These are phyloP conservation scores for Trametes coccinea DNA, from an alignment of 768 basidiomycete species.

Conservation along the genomic window DNA sequence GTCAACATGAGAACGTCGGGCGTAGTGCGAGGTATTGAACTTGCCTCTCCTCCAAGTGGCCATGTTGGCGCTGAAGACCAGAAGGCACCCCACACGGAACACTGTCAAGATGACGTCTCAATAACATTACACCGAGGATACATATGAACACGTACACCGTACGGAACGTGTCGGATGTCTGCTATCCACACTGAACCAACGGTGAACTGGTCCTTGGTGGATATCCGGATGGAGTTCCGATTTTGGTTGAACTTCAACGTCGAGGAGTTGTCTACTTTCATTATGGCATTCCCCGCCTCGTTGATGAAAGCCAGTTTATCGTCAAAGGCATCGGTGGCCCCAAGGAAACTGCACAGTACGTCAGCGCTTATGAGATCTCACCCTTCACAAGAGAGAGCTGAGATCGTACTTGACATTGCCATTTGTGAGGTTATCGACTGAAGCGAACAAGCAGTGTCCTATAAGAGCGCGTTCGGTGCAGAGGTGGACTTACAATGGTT, in stretches of 20 bases:
- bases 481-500: conserved; percentile 45
- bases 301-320: conserved; percentile 64
- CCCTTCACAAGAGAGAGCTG: not conserved
- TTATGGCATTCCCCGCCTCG: conserved; percentile 68
- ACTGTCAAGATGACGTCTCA: conserved; percentile 40
- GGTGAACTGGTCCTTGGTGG: conserved; percentile 52
- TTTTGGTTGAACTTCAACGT: conserved; percentile 52
- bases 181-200: conserved; percentile 66
- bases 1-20: conserved; percentile 33
- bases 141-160: conserved; percentile 45
- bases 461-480: conserved; percentile 3
- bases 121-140: not conserved
- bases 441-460: not conserved
- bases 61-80: conserved; percentile 56
- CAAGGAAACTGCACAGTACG: conserved; percentile 45
- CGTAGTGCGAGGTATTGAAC: conserved; percentile 12
- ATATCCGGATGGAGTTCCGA: conserved; percentile 68
- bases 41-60: conserved; percentile 60
- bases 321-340: conserved; percentile 42
- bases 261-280: conserved; percentile 73
- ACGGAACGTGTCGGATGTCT: conserved; percentile 67
- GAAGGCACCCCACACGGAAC: conserved; percentile 73
- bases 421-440: conserved; percentile 71
- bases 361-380: not conserved
- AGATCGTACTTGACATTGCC: conserved; percentile 55